Evolutionary conservation across 179 eudicot species (phyloP), one percentile per base, ranked within the genome.

Genomic region (Actinidia polygama): DNA sequence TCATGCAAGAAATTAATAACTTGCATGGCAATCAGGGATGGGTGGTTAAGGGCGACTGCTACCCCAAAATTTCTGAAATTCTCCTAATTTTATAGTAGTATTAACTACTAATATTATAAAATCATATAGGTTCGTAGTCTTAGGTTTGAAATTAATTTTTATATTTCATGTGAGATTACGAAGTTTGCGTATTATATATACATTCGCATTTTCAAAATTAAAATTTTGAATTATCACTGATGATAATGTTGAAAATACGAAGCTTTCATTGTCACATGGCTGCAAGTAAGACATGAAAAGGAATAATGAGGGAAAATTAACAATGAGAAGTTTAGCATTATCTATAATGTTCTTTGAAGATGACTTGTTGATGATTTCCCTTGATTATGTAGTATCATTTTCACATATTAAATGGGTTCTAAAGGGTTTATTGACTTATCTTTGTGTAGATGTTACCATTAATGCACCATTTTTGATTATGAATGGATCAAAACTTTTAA

Each of bases 21-120:
- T 67, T 67, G 71, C 71, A 30, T 67, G 71, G 30, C 71, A 67
- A n/a, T n/a, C n/a, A n/a, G n/a, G n/a, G n/a, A n/a, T n/a, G n/a
- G n/a, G n/a, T n/a, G n/a, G n/a, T n/a, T n/a, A n/a, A n/a, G n/a
- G n/a, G n/a, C n/a, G n/a, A n/a, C n/a, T n/a, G n/a, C n/a, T n/a
- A n/a, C n/a, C n/a, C n/a, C n/a, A n/a, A n/a, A n/a, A n/a, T n/a
- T n/a, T n/a, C n/a, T n/a, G n/a, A n/a, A n/a, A n/a, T n/a, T n/a
- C n/a, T n/a, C n/a, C n/a, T n/a, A n/a, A n/a, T n/a, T n/a, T n/a
- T n/a, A n/a, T n/a, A n/a, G n/a, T n/a, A n/a, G n/a, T n/a, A n/a
- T n/a, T n/a, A n/a, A n/a, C n/a, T n/a, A n/a, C n/a, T n/a, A n/a
- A n/a, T n/a, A n/a, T n/a, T n/a, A n/a, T n/a, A n/a, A n/a, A n/a